These are phyloP conservation scores for Stachybotrys chlorohalonatus DNA, from an alignment of 2,329 filamentous ascomycete species.

Conservation along the genomic window DNA sequence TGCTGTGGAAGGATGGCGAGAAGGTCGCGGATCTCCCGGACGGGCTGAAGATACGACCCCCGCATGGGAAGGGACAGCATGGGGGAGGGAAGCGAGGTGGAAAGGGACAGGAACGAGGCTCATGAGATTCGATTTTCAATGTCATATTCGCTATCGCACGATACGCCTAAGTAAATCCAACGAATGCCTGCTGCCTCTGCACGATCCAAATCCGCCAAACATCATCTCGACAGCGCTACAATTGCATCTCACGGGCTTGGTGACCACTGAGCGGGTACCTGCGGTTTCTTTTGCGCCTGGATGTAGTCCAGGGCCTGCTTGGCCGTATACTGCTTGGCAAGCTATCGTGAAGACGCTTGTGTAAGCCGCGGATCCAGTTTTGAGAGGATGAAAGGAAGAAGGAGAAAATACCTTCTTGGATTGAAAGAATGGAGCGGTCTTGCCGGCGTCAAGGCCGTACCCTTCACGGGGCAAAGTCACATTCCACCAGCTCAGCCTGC, in stretches of 20 bases:
- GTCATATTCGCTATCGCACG: too few species aligned
- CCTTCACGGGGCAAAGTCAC: conserved; percentile 18
- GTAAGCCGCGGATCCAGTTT: neutral
- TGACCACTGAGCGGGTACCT: neutral
- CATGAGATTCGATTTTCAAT: neutral
- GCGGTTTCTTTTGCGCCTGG: conserved; percentile 2
- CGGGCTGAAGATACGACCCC: conserved; percentile 38
- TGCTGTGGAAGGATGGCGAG: conserved; percentile 64
- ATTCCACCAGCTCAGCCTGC: conserved; percentile 10
- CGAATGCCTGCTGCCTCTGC: neutral
- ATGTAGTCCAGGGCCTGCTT: conserved; percentile 36
- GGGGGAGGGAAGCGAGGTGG: conserved; percentile 25
- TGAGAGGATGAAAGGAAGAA: too few species aligned
- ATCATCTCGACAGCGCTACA: too few species aligned
- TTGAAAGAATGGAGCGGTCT: conserved; percentile 25
- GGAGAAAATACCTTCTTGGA: conserved; percentile 32
- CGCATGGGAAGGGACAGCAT: conserved; percentile 34
- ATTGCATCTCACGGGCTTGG: too few species aligned
- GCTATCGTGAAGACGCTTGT: conserved; percentile 8
- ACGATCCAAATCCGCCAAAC: neutral
- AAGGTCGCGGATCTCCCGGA: conserved; percentile 58
- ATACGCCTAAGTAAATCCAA: too few species aligned
- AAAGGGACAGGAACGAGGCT: conserved; percentile 14
- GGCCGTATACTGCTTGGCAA: conserved; percentile 45
- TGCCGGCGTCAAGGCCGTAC: conserved; percentile 20